Base-by-base conservation (phyloP, 2,329 filamentous ascomycete species). In the Aspergillus ochraceus region DNA sequence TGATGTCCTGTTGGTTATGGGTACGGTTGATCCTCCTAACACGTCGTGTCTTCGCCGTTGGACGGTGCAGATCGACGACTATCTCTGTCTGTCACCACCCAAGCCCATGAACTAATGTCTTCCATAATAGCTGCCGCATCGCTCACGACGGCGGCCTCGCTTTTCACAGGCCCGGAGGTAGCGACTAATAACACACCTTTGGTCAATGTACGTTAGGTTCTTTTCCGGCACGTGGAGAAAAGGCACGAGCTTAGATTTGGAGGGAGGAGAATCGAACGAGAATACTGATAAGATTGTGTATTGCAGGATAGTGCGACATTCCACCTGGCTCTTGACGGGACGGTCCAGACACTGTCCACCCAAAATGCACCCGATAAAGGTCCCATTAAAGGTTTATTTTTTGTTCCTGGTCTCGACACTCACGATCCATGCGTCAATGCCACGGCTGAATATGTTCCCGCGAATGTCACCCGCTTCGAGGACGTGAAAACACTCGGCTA, bases 351-450 rank as follows among this genome's bases (percentile, higher is more conserved):
- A 0, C 81, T 97, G 14, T 90, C 90, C 3, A 86, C 84, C 32
- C 89, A 86, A 61, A 87, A 86, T 71, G 82, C 86, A 55, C 81
- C 84, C 32, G 74, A 81, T 45, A 85, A 88, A 64, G 84, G 84
- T 57, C 79, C 86, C 56, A 86, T 95, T 39, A 84, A 86, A 64
- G 94, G 94, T 62, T 84, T 97, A 17, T 83, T 98, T 59, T 98
- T 95, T 74, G 89, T 96, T 2, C 95, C 94, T 4, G 85, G 88
- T 60, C 81, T 97, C 46, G 72, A 77, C 6, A 58, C 70, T 11
- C 73, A 81, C 58, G 83, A 89, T 62, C 76, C 81, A 0, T 97
- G 93, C 77, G 81, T 82, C 70, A 79, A 86, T 17, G 76, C 84
- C 51, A 86, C 89, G 47, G 82, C 82, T 46, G 75, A 83, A n/a